phyloP scores from a whole-genome alignment of 192 early-diverging fungal species.

The Linnemannia schmuckeri region DNA sequence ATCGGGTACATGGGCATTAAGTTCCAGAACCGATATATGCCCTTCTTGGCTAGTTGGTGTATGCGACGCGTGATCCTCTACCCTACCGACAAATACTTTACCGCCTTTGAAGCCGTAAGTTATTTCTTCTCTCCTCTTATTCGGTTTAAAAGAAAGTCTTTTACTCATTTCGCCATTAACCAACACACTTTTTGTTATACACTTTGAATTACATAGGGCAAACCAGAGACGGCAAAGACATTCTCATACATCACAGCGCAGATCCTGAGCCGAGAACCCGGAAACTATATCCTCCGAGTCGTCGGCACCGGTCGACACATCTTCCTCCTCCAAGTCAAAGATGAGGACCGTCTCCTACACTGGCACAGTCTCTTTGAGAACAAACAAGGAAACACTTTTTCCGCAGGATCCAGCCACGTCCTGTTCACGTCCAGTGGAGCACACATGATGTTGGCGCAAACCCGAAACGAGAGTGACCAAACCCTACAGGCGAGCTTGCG shows the following conservation, averaged over 20 bases:
- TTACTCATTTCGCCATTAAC: not conserved
- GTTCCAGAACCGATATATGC: conserved; percentile 58
- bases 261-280: conserved; percentile 37
- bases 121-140: not conserved
- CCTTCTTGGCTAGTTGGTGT: conserved; percentile 62
- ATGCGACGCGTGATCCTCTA: conserved; percentile 63
- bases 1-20: conserved; percentile 62
- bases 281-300: conserved; percentile 30
- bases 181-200: not conserved
- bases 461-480: conserved; percentile 1
- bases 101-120: conserved; percentile 58
- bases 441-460: not conserved
- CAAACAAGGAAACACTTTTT: not conserved
- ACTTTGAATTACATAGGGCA: conserved; percentile 16
- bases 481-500: not conserved
- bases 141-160: not conserved
- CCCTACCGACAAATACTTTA: conserved; percentile 61
- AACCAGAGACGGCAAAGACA: conserved; percentile 42
- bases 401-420: not conserved
- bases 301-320: conserved; percentile 18
- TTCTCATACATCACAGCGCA: conserved; percentile 24
- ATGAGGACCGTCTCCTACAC: conserved; percentile 41
- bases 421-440: not conserved
- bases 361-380: conserved; percentile 50
- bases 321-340: conserved; percentile 43